These are phyloP conservation scores for Stephanodiscus triporus DNA, from an alignment of 108 stramenopile species.

Conservation along the genomic window DNA sequence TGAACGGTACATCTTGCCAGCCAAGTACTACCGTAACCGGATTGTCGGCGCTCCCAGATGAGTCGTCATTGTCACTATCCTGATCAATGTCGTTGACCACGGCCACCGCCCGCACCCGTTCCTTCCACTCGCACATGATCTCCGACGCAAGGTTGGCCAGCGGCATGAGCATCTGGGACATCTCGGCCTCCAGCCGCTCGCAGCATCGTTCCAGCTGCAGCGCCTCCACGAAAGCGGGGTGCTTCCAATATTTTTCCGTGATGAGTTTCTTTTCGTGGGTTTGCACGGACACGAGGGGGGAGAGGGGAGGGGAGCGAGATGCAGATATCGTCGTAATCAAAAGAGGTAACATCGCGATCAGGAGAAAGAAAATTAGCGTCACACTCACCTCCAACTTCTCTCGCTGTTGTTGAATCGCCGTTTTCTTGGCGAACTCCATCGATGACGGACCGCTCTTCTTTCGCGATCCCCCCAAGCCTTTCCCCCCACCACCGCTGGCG, in stretches of 20 bases:
- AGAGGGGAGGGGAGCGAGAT: background rate
- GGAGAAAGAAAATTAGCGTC: background rate
- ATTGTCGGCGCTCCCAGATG: constrained; percentile 10
- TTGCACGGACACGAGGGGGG: background rate
- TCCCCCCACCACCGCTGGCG: background rate
- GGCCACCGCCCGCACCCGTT: constrained; percentile 58
- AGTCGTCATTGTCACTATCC: constrained; percentile 2
- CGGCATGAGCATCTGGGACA: constrained; percentile 71
- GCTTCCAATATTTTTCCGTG: constrained; percentile 60
- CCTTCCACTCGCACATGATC: constrained; percentile 62
- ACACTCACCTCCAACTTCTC: constrained; percentile 16
- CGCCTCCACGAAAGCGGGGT: constrained; percentile 70
- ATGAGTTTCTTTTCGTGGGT: constrained; percentile 28
- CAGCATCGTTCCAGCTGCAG: constrained; percentile 70
- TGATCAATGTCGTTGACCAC: constrained; percentile 45
- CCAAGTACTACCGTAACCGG: constrained; percentile 25
- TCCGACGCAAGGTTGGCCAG: constrained; percentile 77
- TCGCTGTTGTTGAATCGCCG: constrained; percentile 22
- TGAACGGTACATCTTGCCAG: constrained; percentile 49
- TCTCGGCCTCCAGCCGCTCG: constrained; percentile 73
- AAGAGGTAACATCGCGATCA: background rate
- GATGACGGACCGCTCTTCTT: constrained; percentile 15
- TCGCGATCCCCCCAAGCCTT: constrained; percentile 3
- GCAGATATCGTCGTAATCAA: background rate
- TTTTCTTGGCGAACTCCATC: constrained; percentile 11